Conservation (phyloP, 495 filamentous ascomycete species). For the Staphylotrichum longicolle region DNA sequence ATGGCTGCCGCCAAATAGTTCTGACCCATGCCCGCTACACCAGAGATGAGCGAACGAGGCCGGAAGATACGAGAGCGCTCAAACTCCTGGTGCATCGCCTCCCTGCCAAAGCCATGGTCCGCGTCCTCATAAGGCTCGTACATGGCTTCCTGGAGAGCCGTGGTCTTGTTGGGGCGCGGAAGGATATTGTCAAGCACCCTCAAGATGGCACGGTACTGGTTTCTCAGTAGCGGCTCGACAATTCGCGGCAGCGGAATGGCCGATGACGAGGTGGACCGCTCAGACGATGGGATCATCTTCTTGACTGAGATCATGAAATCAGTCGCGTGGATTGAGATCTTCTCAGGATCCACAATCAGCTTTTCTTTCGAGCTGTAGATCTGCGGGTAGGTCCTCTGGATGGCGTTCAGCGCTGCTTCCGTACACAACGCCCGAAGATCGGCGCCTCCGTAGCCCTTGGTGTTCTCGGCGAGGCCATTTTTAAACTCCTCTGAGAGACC, state of each 20-base stretch:
- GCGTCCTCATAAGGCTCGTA: constrained; percentile 80
- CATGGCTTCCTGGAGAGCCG: constrained; percentile 89
- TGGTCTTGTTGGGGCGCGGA: constrained; percentile 77
- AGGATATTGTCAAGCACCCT: constrained; percentile 69
- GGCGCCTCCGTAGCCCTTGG: constrained; percentile 95
- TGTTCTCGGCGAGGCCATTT: constrained; percentile 75
- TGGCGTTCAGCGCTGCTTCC: constrained; percentile 96
- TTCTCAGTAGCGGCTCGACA: constrained; percentile 77
- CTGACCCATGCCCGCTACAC: constrained; percentile 86
- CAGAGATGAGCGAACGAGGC: constrained; percentile 77
- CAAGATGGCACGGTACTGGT: constrained; percentile 65
- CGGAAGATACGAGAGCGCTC: constrained; percentile 85
- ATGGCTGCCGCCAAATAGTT: constrained; percentile 84
- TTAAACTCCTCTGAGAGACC: constrained; percentile 77
- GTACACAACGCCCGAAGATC: constrained; percentile 93
- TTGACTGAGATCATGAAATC: constrained; percentile 97
- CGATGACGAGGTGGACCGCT: constrained; percentile 77
- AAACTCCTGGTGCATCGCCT: constrained; percentile 86
- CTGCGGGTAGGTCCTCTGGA: constrained; percentile 92
- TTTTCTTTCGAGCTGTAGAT: constrained; percentile 92
- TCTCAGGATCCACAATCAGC: constrained; percentile 79
- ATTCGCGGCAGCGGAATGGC: constrained; percentile 72
- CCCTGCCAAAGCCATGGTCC: constrained; percentile 74
- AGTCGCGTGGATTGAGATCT: constrained; percentile 78
- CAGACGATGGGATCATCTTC: constrained; percentile 92